Conservation (phyloP, 352 stramenopile genomes). For the Globisporangium carolinianum region DNA sequence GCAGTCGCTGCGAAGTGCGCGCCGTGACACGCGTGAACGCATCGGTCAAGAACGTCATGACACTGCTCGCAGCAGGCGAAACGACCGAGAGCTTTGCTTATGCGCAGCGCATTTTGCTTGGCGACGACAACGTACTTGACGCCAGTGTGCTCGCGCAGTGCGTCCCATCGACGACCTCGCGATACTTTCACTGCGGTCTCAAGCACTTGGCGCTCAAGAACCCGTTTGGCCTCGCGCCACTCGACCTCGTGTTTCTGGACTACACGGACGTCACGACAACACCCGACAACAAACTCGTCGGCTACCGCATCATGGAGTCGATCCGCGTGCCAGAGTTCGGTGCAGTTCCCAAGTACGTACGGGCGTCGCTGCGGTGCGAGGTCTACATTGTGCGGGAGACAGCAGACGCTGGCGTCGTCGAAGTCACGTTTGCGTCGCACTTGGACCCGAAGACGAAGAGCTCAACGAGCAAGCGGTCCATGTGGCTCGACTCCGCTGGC, state of each 20-base stretch:
- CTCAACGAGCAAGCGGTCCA: slow-evolving; percentile 38
- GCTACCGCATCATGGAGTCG: slow-evolving; percentile 73
- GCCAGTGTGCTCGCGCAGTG: slow-evolving; percentile 61
- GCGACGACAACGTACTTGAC: slow-evolving; percentile 56
- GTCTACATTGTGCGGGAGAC: slow-evolving; percentile 78
- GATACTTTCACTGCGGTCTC: slow-evolving; percentile 76
- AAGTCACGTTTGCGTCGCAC: slow-evolving; percentile 79
- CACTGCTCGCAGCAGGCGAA: slow-evolving; percentile 45
- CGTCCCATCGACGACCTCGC: slow-evolving; percentile 40
- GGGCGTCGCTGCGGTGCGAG: slow-evolving; percentile 72
- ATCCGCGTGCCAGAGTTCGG: slow-evolving; percentile 67
- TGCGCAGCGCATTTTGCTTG: slow-evolving; percentile 54
- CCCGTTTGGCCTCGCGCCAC: slow-evolving; percentile 46
- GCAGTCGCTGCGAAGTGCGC: slow-evolving; percentile 68
- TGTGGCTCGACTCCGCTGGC: slow-evolving; percentile 58
- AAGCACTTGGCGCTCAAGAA: slow-evolving; percentile 84
- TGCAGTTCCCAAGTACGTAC: slow-evolving; percentile 48
- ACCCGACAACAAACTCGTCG: slow-evolving; percentile 48
- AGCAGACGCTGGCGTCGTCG: slow-evolving; percentile 55
- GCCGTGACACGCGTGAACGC: slow-evolving; percentile 66
- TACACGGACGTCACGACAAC: slow-evolving; percentile 79
- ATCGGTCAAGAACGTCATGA: slow-evolving; percentile 82
- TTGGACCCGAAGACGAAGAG: slow-evolving; percentile 78
- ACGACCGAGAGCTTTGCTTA: slow-evolving; percentile 48
- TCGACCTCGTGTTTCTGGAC: slow-evolving; percentile 80